Percentiles rank a stretch among this genome's conserved stretches.
Conservation (phyloP, 116 monocot genomes). For the Zostera marina region DNA sequence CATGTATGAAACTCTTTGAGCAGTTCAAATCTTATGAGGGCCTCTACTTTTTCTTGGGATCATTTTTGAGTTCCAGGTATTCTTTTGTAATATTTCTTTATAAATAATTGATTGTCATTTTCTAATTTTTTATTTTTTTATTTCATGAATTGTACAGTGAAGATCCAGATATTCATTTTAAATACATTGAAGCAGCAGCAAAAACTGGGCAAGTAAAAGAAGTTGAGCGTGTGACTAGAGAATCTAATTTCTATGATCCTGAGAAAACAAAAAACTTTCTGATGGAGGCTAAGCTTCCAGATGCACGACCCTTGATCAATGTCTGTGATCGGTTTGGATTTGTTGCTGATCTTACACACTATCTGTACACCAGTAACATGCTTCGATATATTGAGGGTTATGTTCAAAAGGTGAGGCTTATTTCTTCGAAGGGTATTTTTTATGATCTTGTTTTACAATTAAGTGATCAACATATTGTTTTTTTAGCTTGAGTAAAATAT, state of each 20-base stretch:
- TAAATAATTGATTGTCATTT: neutral
- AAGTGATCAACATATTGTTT: neutral
- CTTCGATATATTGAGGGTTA: constrained; percentile 99
- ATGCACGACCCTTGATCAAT: constrained; percentile 98
- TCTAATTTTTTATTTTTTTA: neutral
- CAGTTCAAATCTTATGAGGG: constrained; percentile 99
- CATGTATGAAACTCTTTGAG: constrained; percentile 97
- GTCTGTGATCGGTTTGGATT: constrained; percentile 99
- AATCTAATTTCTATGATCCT: constrained; percentile 98
- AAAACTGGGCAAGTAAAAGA: constrained; percentile 99
- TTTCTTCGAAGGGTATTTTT: constrained; percentile 1
- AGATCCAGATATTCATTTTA: constrained; percentile 97
- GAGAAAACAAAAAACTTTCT: constrained; percentile 98
- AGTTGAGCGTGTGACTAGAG: constrained; percentile 98
- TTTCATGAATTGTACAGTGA: constrained; percentile 44
- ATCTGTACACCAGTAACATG: constrained; percentile 92
- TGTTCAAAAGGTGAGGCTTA: constrained; percentile 81
- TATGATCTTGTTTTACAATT: constrained; percentile 12
- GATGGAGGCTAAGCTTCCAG: constrained; percentile 99
- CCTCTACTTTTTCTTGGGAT: constrained; percentile 96
- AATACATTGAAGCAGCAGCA: constrained; percentile 97
- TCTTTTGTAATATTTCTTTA: neutral
- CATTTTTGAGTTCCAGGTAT: constrained; percentile 96
- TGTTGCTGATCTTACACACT: constrained; percentile 97
- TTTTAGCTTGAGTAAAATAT: neutral